Base-by-base conservation (phyloP, 164 flowering plant species). In the Annona cherimola region DNA sequence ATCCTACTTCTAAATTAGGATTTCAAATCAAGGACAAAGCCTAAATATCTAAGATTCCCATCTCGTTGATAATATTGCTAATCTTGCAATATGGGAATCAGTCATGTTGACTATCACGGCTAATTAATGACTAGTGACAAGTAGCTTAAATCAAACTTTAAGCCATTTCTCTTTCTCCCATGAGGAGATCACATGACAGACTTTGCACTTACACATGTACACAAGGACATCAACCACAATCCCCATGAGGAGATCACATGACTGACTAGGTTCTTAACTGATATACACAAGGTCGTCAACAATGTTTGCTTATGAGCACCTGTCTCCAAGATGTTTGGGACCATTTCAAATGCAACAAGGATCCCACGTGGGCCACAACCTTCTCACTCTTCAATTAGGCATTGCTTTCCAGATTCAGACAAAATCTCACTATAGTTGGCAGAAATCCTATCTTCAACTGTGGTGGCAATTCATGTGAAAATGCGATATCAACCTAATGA, bases 231-330 rank as follows among this genome's bases (percentile, higher is more conserved):
- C 7, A 57, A 39, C 11, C 35, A 26, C 35, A 26, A 26, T 26
- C 35, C 42, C 71, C 71, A 69, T 69, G 71, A 69, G 71, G 45
- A 69, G 14, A 39, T 69, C 71, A 57, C 71, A 69, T 69, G 71
- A 69, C 63, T 39, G 42, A 54, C 7, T 41, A 69, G 14, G 19
- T n/a, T 63, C 63, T 41, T 57, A 42, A 14, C 55, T 46, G 45
- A 68, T 18, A 6, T 1, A 35, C 3, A 16, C 63, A 39, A 50
- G 60, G 57, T 9, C 19, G 40, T 5, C 7, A 57, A 39, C 11
- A 39, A 5, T 11, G 8, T 39, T 69, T 41, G 45, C 19, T 20
- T 55, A 41, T 40, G 2, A 14, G 4, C 19, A 64, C 18, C 67
- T 44, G 6, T 64, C 45, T 42, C 67, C 45, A 35, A 39, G 12